Evolutionary conservation across 441 rosid species (phyloP).

Genomic region (Pelargonium australe): DNA sequence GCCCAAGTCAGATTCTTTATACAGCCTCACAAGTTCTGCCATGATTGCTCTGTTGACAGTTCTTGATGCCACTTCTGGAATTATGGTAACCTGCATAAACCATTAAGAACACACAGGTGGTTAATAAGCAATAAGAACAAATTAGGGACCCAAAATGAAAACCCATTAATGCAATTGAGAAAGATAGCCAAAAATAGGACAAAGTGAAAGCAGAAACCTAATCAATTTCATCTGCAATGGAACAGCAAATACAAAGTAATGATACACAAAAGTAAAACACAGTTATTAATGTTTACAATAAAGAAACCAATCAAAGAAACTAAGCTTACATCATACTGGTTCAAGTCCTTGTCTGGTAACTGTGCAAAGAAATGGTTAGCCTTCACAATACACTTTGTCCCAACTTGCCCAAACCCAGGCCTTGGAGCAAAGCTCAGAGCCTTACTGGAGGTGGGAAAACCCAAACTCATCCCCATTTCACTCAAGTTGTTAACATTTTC

Average conservation of each 20-base stretch:
- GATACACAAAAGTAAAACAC: not conserved
- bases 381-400: constrained; percentile 88
- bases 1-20: constrained; percentile 84
- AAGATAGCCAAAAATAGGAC: constrained; percentile 15
- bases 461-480: constrained; percentile 36
- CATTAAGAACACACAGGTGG: constrained; percentile 23
- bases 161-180: constrained; percentile 29
- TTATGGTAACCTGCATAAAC: constrained; percentile 77
- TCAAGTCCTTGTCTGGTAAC: constrained; percentile 82
- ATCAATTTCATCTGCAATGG: constrained; percentile 32
- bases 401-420: constrained; percentile 83
- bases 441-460: constrained; percentile 62
- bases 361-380: constrained; percentile 94
- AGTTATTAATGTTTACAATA: not conserved
- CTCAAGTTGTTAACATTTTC: constrained; percentile 26
- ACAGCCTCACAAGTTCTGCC: constrained; percentile 77
- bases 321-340: constrained; percentile 80
- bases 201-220: constrained; percentile 23
- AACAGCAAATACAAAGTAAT: constrained; percentile 21
- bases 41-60: constrained; percentile 77
- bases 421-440: constrained; percentile 65
- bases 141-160: constrained; percentile 24
- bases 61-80: constrained; percentile 85
- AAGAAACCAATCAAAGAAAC: constrained; percentile 16
- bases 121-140: constrained; percentile 41